Percentiles rank a stretch among this genome's conserved stretches.
These are phyloP conservation scores for Heliocybe sulcata DNA, from an alignment of 1,284 basidiomycete species.

Conservation along the genomic window DNA sequence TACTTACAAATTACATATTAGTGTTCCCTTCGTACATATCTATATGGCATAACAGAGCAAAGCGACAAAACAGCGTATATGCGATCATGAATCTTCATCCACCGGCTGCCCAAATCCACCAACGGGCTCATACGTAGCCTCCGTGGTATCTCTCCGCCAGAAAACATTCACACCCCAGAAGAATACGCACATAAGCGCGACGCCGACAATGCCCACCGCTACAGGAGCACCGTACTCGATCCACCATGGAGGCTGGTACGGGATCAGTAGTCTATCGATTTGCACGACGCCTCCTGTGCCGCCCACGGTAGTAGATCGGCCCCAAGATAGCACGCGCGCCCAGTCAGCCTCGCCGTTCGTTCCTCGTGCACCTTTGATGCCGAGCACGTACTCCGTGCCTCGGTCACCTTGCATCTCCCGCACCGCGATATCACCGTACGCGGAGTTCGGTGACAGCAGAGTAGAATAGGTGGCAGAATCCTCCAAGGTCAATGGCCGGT, in stretches of 20 bases:
- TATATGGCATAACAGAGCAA: constrained; percentile 5
- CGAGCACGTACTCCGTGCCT: constrained; percentile 57
- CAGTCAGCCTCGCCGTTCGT: constrained; percentile 64
- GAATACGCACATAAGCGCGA: constrained; percentile 56
- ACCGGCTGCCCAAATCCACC: constrained; percentile 69
- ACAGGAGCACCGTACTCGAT: constrained; percentile 59
- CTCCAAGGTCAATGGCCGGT: constrained; percentile 64
- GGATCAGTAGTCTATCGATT: constrained; percentile 78
- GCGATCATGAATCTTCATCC: constrained; percentile 27
- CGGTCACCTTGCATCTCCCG: constrained; percentile 40
- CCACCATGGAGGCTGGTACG: constrained; percentile 85
- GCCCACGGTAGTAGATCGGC: constrained; percentile 67
- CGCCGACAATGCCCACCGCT: constrained; percentile 48
- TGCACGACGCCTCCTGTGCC: constrained; percentile 82
- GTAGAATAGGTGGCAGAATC: constrained; percentile 73
- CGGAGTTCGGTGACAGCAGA: constrained; percentile 50
- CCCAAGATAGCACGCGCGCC: constrained; percentile 76
- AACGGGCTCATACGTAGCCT: constrained; percentile 80
- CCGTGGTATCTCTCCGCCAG: constrained; percentile 66
- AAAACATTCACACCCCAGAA: constrained; percentile 61
- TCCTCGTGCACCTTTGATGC: constrained; percentile 85
- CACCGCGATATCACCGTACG: constrained; percentile 81
- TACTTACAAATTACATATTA: not conserved
- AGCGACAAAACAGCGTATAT: constrained; percentile 7
- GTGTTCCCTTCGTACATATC: not conserved